Evolutionary conservation across 1,284 basidiomycete genomes (phyloP).

Genomic region (Phylloporus sp.): DNA sequence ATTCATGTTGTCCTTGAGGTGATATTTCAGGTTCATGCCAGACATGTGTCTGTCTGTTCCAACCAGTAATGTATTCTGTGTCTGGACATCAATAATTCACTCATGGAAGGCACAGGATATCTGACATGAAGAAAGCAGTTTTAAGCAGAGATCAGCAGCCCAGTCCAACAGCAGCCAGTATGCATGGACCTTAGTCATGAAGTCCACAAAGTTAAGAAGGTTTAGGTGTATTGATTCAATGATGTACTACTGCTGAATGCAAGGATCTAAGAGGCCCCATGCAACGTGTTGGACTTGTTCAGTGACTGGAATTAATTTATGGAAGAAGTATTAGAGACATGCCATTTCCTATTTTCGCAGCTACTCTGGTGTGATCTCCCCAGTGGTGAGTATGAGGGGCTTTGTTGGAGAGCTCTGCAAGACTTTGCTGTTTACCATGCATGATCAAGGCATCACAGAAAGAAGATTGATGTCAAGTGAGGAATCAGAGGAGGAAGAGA

Average conservation of each 20-base stretch:
- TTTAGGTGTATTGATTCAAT: not conserved
- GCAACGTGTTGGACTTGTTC: not conserved
- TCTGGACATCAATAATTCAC: not conserved
- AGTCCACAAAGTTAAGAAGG: not conserved
- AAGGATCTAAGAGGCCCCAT: not conserved
- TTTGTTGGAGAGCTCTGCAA: not conserved
- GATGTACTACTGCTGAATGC: not conserved
- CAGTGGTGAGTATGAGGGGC: not conserved
- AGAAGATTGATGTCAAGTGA: too few species aligned
- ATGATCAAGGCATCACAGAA: too few species aligned
- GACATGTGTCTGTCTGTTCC: not conserved
- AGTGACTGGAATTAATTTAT: not conserved
- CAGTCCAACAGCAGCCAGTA: not conserved
- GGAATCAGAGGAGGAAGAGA: too few species aligned
- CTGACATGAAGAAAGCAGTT: not conserved
- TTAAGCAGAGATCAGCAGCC: not conserved
- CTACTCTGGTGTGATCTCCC: not conserved
- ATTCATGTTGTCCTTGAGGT: not conserved
- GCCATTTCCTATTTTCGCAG: not conserved
- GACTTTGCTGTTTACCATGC: slow-evolving; percentile 35
- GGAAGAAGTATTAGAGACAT: not conserved
- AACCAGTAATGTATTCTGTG: not conserved
- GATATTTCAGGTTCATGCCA: not conserved
- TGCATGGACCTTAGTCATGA: not conserved
- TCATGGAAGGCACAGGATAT: not conserved